Evolutionary conservation across 768 basidiomycete genomes (phyloP).

Genomic region (Amanita molliuscula): DNA sequence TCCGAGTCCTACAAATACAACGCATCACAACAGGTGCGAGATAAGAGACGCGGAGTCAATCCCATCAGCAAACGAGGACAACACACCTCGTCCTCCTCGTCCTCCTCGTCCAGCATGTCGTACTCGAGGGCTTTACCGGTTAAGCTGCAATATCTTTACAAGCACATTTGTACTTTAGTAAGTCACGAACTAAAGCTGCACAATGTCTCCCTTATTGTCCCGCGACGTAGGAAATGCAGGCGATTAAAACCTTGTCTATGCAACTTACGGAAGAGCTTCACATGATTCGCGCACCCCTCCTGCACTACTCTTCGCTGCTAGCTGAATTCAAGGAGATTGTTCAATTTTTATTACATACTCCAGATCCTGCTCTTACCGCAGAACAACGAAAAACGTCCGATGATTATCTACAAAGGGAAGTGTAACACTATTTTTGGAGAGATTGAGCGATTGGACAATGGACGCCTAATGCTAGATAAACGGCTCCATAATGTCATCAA

Average conservation of each 20-base stretch:
- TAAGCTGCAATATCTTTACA: conserved; percentile 54
- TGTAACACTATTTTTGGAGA: conserved; percentile 35
- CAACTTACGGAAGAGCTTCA: conserved; percentile 45
- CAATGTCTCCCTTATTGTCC: not conserved
- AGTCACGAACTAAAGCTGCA: conserved; percentile 8
- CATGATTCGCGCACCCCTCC: conserved; percentile 46
- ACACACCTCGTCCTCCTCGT: conserved; percentile 51
- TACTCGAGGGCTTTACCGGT: conserved; percentile 92
- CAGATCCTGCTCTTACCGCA: conserved; percentile 41
- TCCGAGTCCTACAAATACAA: conserved; percentile 56
- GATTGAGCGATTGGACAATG: conserved; percentile 35
- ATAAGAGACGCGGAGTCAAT: not conserved
- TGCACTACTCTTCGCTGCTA: conserved; percentile 47
- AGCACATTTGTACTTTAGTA: conserved; percentile 39
- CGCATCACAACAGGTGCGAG: not conserved
- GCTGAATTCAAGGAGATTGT: conserved; percentile 45
- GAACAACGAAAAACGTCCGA: conserved; percentile 18
- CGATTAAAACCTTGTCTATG: conserved; percentile 31
- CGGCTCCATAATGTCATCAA: conserved; percentile 41
- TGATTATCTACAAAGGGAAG: conserved; percentile 30
- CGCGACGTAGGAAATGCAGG: conserved; percentile 32
- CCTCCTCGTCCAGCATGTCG: conserved; percentile 51
- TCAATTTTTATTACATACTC: conserved; percentile 34
- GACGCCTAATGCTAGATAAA: conserved; percentile 29
- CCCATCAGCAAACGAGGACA: conserved; percentile 7